These are phyloP conservation scores for Pezicula neosporulosa DNA, from an alignment of 2,329 filamentous ascomycete species.

Conservation along the genomic window DNA sequence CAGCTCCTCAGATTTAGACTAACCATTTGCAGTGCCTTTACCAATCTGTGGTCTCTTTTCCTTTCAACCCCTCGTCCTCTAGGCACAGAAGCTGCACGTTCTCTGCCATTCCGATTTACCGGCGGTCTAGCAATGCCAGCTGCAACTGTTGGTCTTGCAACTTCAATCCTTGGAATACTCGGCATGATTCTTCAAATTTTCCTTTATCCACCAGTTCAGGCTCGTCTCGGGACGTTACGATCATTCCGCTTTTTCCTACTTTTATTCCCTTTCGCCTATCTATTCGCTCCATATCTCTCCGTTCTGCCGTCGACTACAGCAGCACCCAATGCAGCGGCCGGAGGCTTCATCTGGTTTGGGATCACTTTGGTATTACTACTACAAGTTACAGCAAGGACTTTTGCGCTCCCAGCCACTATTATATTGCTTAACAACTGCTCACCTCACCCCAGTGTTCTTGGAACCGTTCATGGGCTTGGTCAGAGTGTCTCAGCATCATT, in stretches of 20 bases:
- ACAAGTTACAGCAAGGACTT: conserved; percentile 56
- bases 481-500: conserved; percentile 51
- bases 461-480: conserved; percentile 55
- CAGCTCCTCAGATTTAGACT: conserved; percentile 38
- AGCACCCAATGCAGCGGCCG: conserved; percentile 33
- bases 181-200: conserved; percentile 67
- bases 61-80: conserved; percentile 51
- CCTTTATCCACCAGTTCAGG: conserved; percentile 63
- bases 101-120: conserved; percentile 40
- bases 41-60: conserved; percentile 56
- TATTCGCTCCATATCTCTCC: conserved; percentile 63
- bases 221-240: conserved; percentile 60
- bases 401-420: conserved; percentile 53
- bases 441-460: conserved; percentile 51
- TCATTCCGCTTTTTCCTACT: conserved; percentile 64
- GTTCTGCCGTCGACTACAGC: conserved; percentile 34
- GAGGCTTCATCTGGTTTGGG: conserved; percentile 50
- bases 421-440: conserved; percentile 60
- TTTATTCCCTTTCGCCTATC: conserved; percentile 66
- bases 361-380: conserved; percentile 50
- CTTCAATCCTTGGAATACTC: conserved; percentile 65
- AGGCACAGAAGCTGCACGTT: neutral
- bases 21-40: conserved; percentile 41
- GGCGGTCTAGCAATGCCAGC: conserved; percentile 68
- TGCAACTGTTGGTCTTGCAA: conserved; percentile 63